A percentile compares a stretch with the other conserved stretches of the same genome.
These are phyloP conservation scores for Rhizomucor pusillus DNA, from an alignment of 371 early-diverging fungal genomes.

Conservation along the genomic window DNA sequence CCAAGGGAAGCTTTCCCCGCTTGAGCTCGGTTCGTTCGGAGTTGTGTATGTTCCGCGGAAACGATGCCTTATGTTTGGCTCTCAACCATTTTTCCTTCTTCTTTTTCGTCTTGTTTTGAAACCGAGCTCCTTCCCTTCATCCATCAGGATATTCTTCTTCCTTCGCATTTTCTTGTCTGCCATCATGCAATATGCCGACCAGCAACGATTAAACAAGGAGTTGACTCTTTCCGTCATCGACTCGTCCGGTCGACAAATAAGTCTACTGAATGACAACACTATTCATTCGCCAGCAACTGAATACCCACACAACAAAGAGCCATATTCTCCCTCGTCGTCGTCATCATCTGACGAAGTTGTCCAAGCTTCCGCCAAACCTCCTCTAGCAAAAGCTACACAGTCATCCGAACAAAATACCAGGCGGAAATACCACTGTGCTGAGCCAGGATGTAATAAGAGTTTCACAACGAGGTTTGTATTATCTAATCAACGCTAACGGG, in stretches of 20 bases:
- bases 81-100: background rate
- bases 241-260: conserved; percentile 28
- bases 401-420: conserved; percentile 9
- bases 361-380: background rate
- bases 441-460: conserved; percentile 46
- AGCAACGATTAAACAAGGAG: conserved; percentile 10
- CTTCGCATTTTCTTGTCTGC: conserved; percentile 3
- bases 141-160: conserved; percentile 6
- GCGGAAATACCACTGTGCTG: conserved; percentile 46
- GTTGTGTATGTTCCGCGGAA: background rate
- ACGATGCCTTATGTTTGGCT: background rate
- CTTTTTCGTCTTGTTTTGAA: too few relatives aligned
- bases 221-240: conserved; percentile 21
- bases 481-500: background rate
- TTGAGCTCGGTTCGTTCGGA: background rate
- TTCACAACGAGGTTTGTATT: conserved; percentile 3
- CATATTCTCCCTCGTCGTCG: conserved; percentile 6
- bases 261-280: conserved; percentile 18
- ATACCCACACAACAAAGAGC: conserved; percentile 1
- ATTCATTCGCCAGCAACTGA: conserved; percentile 2
- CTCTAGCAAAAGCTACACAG: conserved; percentile 10
- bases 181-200: conserved; percentile 12
- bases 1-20: too few relatives aligned
- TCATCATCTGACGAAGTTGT: conserved; percentile 11
- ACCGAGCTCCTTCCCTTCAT: background rate